These are phyloP conservation scores for Anthoceros angustus DNA, from an alignment of 225 moss, liverwort and hornwort genomes.

Conservation along the genomic window DNA sequence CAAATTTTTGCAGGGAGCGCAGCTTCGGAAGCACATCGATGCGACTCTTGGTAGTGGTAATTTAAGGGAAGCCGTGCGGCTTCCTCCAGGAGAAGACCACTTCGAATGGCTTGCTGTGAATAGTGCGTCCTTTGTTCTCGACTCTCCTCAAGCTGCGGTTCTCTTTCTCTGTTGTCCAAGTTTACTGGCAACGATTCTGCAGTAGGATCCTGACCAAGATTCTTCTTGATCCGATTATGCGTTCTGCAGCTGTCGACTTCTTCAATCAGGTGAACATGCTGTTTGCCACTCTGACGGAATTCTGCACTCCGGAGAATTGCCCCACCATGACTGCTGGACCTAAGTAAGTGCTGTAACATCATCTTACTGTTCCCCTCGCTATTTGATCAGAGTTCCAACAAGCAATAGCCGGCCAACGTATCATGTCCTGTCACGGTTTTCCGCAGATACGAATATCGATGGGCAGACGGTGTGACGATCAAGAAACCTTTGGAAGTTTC, in stretches of 20 bases:
- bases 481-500: conserved; percentile 97
- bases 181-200: neutral
- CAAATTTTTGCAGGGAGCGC: conserved; percentile 35
- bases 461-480: conserved; percentile 97
- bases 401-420: too few species aligned
- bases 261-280: conserved; percentile 98
- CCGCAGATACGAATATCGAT: conserved; percentile 83
- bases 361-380: neutral
- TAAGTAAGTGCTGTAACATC: conserved; percentile 27
- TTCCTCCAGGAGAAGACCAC: conserved; percentile 96
- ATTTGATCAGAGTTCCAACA: too few species aligned
- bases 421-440: too few species aligned
- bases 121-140: conserved; percentile 35
- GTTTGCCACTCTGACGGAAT: conserved; percentile 93
- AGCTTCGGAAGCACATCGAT: conserved; percentile 98
- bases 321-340: conserved; percentile 99
- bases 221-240: neutral
- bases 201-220: neutral
- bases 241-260: conserved; percentile 81
- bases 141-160: neutral
- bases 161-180: neutral
- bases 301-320: conserved; percentile 91
- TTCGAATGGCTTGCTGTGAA: conserved; percentile 98
- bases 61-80: conserved; percentile 88
- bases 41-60: conserved; percentile 97